These are phyloP conservation scores for Bacterosira constricta DNA, from an alignment of 108 stramenopile species.

Conservation along the genomic window DNA sequence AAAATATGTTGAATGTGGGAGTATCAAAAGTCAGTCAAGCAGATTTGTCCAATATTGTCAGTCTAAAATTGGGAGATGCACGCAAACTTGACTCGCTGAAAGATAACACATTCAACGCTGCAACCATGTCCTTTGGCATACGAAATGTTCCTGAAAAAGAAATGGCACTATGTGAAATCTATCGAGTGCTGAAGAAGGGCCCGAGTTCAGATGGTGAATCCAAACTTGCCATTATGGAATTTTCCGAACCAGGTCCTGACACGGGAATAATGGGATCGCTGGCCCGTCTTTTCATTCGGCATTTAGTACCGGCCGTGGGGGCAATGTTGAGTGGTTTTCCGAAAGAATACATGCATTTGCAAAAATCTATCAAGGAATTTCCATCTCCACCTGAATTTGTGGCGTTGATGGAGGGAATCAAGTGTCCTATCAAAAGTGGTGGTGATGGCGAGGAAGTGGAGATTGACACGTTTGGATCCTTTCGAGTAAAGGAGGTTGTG, in stretches of 20 bases:
- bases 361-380: constrained; percentile 84
- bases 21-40: constrained; percentile 57
- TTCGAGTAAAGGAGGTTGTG: constrained; percentile 58
- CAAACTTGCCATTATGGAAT: constrained; percentile 78
- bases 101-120: constrained; percentile 72
- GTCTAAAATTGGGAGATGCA: constrained; percentile 72
- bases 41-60: constrained; percentile 48
- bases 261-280: constrained; percentile 54
- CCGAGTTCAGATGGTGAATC: background rate
- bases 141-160: constrained; percentile 82
- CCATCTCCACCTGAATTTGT: constrained; percentile 76
- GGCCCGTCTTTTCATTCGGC: constrained; percentile 74
- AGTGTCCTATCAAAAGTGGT: constrained; percentile 37
- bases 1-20: constrained; percentile 86
- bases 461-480: constrained; percentile 50
- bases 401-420: constrained; percentile 52
- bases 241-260: constrained; percentile 70
- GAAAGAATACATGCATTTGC: constrained; percentile 80
- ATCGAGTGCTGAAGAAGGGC: constrained; percentile 63
- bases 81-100: constrained; percentile 48
- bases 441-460: constrained; percentile 26
- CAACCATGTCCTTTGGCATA: constrained; percentile 95
- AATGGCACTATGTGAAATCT: constrained; percentile 79
- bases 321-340: constrained; percentile 75
- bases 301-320: constrained; percentile 78